These are phyloP conservation scores for Trebouxiophyceae sp. DNA, from an alignment of 163 green algal species.

Conservation along the genomic window DNA sequence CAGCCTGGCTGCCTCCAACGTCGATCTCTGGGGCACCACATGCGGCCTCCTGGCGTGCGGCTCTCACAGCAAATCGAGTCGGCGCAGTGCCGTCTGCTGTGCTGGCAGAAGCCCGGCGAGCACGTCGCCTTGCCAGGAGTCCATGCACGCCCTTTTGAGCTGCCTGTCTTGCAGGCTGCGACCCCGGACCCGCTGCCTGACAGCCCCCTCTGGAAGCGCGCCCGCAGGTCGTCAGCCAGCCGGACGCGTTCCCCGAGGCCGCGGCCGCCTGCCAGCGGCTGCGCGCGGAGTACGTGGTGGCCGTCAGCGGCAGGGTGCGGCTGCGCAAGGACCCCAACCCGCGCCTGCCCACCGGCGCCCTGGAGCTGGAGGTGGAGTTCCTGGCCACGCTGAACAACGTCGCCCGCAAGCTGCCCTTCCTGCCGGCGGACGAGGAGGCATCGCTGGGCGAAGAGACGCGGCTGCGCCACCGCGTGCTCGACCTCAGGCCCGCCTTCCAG, in stretches of 20 bases:
- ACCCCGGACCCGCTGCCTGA: no score
- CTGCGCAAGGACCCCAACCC: conserved; percentile 80
- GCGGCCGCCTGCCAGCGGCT: conserved; percentile 23
- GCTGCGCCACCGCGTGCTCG: conserved; percentile 84
- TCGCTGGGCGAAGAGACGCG: conserved; percentile 76
- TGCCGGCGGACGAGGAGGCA: conserved; percentile 47
- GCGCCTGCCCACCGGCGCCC: conserved; percentile 64
- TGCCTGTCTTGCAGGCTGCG: no score
- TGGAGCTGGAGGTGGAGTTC: conserved; percentile 66
- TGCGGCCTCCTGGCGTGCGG: no score
- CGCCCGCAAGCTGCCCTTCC: conserved; percentile 78
- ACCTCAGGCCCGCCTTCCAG: conserved; percentile 66
- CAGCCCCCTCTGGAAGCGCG: no score
- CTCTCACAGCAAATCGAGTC: no score
- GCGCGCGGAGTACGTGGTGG: conserved; percentile 85
- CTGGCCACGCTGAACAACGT: conserved; percentile 69
- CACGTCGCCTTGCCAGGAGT: no score
- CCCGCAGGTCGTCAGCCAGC: conserved; percentile 59
- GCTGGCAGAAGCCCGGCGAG: no score
- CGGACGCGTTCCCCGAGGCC: conserved; percentile 41
- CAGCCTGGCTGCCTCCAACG: background rate
- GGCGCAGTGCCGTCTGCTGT: no score
- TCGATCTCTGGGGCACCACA: no score
- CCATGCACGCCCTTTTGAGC: no score
- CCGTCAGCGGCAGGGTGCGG: conserved; percentile 63